Percentiles rank a stretch among this genome's conserved stretches.
Conservation (phyloP, 2,329 filamentous ascomycete species). For the Hirsutella minnesotensis region DNA sequence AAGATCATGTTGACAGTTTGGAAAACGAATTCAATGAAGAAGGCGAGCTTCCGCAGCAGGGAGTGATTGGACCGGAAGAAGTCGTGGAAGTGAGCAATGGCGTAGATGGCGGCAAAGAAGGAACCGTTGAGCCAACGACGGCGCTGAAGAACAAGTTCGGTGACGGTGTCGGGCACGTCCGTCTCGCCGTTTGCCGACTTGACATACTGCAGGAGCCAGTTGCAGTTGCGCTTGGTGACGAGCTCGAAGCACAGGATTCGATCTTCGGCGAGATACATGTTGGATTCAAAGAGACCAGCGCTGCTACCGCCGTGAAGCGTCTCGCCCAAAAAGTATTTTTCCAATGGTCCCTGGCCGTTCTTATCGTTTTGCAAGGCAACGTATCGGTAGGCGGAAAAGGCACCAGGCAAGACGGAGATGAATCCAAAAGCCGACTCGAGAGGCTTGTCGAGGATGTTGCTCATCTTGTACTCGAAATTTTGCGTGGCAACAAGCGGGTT, state of each 20-base stretch:
- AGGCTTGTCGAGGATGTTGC: slow-evolving; percentile 96
- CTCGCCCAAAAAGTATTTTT: slow-evolving; percentile 95
- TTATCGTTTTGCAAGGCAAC: slow-evolving; percentile 94
- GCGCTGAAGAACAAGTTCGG: slow-evolving; percentile 89
- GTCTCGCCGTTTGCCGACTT: slow-evolving; percentile 96
- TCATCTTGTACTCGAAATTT: slow-evolving; percentile 99
- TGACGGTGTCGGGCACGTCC: slow-evolving; percentile 87
- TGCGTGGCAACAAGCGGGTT: slow-evolving; percentile 93
- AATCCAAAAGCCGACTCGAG: slow-evolving; percentile 96
- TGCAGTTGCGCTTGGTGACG: slow-evolving; percentile 91
- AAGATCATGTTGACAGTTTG: slow-evolving; percentile 96
- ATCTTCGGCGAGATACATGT: slow-evolving; percentile 98
- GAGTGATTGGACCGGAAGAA: slow-evolving; percentile 92
- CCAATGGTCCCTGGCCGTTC: slow-evolving; percentile 79
- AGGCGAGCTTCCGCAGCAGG: slow-evolving; percentile 73
- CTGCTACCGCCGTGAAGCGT: slow-evolving; percentile 87
- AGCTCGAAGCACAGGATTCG: slow-evolving; percentile 98
- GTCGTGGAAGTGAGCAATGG: slow-evolving; percentile 88
- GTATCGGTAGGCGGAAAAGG: slow-evolving; percentile 96
- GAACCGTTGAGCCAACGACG: slow-evolving; percentile 96
- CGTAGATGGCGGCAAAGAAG: slow-evolving; percentile 96
- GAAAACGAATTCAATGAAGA: slow-evolving; percentile 87
- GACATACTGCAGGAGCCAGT: slow-evolving; percentile 96
- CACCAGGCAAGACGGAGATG: slow-evolving; percentile 90
- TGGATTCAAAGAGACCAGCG: slow-evolving; percentile 93